Conservation (phyloP, 371 early-diverging fungal genomes). For the Mortierella sp. region DNA sequence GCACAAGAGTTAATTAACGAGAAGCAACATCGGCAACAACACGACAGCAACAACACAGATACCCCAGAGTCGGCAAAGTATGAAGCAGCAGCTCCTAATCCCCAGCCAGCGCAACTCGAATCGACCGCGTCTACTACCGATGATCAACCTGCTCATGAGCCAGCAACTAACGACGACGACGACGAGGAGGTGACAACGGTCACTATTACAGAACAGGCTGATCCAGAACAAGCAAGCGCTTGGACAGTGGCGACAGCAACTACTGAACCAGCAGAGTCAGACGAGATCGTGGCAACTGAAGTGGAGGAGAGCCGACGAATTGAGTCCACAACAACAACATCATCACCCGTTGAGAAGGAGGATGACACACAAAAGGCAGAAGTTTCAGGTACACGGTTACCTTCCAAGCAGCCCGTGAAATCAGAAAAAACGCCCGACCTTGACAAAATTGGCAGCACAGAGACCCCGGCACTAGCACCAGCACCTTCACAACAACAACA, state of each 20-base stretch:
- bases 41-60: not conserved
- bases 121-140: not conserved
- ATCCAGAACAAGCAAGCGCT: not conserved
- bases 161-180: not conserved
- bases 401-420: not conserved
- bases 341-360: not conserved
- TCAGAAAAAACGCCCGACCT: not conserved
- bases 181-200: not conserved
- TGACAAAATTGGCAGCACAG: not conserved
- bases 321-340: not conserved
- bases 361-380: not conserved
- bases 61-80: not conserved
- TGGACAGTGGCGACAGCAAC: not conserved
- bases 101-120: not conserved
- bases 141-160: not conserved
- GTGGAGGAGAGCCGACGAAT: not conserved
- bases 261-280: not conserved
- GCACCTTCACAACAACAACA: not conserved
- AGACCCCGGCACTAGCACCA: not conserved
- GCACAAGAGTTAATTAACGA: too few relatives aligned
- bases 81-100: not conserved
- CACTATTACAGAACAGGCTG: not conserved
- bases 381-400: not conserved
- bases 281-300: not conserved
- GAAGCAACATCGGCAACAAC: not conserved